phyloP scores from a whole-genome alignment of 2,329 filamentous ascomycete species.

The Cercospora brassicicola region DNA sequence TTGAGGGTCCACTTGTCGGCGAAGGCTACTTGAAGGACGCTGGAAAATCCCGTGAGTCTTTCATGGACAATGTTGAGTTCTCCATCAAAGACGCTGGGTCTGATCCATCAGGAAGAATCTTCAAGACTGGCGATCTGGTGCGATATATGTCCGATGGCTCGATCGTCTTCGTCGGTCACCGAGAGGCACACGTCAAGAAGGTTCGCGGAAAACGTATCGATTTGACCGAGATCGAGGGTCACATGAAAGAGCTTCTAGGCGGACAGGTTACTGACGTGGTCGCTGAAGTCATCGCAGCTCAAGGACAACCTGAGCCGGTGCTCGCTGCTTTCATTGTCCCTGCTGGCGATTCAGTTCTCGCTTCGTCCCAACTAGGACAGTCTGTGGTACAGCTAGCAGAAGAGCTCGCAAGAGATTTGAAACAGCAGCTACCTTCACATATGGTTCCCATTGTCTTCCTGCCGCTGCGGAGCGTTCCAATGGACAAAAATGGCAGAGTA shows the following conservation, averaged over 20 bases:
- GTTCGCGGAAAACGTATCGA: slow-evolving; percentile 75
- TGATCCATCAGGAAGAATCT: slow-evolving; percentile 49
- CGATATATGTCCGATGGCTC: slow-evolving; percentile 54
- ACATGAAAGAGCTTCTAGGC: slow-evolving; percentile 26
- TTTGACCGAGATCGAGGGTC: slow-evolving; percentile 65
- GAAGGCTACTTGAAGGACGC: slow-evolving; percentile 46
- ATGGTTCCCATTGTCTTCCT: slow-evolving; percentile 77
- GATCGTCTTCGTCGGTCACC: slow-evolving; percentile 63
- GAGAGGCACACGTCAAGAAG: slow-evolving; percentile 72
- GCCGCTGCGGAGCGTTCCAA: slow-evolving; percentile 66
- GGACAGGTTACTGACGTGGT: slow-evolving; percentile 38
- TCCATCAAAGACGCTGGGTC: slow-evolving; percentile 3
- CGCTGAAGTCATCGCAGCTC: slow-evolving; percentile 7
- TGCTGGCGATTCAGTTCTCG: not conserved
- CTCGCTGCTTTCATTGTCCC: slow-evolving; percentile 16
- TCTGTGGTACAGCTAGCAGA: slow-evolving; percentile 6
- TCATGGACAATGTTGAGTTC: slow-evolving; percentile 37
- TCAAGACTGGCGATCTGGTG: slow-evolving; percentile 63
- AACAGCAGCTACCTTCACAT: slow-evolving; percentile 51
- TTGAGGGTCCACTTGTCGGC: slow-evolving; percentile 50
- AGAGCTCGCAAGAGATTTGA: not conserved
- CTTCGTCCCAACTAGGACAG: not conserved
- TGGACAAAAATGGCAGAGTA: slow-evolving; percentile 72
- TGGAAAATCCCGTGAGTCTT: slow-evolving; percentile 35
- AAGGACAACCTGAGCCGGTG: slow-evolving; percentile 24